These are phyloP conservation scores for Cladosporium sp. DNA, from an alignment of 2,329 filamentous ascomycete species.

Conservation along the genomic window DNA sequence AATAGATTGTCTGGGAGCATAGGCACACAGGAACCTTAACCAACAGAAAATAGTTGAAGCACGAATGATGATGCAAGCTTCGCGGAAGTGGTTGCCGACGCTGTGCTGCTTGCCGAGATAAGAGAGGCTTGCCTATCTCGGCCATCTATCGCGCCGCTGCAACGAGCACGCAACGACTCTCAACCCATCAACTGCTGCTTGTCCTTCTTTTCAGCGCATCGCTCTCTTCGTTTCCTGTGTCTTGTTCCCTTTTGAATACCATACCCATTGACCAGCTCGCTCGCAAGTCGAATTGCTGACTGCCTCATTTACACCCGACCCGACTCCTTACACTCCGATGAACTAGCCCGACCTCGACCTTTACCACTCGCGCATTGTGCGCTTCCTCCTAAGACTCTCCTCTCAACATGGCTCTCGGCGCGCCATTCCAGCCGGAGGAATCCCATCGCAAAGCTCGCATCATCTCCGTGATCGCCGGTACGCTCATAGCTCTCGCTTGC, in stretches of 20 bases:
- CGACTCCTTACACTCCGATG: slow-evolving; percentile 5
- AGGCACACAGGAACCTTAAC: too few species aligned
- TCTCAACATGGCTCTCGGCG: not conserved
- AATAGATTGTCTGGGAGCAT: too few species aligned
- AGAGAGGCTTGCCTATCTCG: slow-evolving; percentile 7
- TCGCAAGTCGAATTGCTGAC: not conserved
- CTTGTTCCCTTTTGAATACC: not conserved
- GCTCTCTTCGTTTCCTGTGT: not conserved
- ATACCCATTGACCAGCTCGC: not conserved
- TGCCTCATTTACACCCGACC: not conserved
- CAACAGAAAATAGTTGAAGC: too few species aligned
- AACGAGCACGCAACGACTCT: not conserved
- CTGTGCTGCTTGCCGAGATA: not conserved
- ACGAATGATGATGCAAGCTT: not conserved
- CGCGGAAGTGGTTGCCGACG: not conserved
- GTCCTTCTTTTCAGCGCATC: not conserved
- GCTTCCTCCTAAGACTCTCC: not conserved
- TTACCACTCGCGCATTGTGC: not conserved
- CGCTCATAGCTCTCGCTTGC: slow-evolving; percentile 78
- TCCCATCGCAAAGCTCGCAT: slow-evolving; percentile 48
- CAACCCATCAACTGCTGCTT: not conserved
- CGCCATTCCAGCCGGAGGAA: not conserved
- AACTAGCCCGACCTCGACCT: not conserved
- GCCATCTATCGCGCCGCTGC: not conserved
- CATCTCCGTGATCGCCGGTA: slow-evolving; percentile 79